These are phyloP conservation scores for Moesziomyces antarcticus DNA, from an alignment of 1,284 basidiomycete species.

Conservation along the genomic window DNA sequence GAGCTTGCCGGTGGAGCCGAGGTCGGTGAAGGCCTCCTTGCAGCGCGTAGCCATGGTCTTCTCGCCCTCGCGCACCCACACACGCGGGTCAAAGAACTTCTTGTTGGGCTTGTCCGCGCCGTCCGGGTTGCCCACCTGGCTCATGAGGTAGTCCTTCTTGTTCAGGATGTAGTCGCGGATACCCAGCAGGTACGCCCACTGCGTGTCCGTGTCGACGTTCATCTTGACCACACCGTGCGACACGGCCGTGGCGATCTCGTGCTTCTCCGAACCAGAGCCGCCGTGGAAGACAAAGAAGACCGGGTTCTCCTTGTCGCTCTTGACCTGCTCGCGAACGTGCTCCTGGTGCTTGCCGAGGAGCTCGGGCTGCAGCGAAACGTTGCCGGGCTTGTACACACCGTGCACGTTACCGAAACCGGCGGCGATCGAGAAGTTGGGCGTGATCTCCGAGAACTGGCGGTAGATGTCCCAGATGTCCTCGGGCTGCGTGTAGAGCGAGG, in stretches of 20 bases:
- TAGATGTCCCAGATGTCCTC: conserved; percentile 91
- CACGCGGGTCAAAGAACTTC: conserved; percentile 73
- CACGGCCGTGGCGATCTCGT: conserved; percentile 95
- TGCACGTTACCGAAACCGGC: conserved; percentile 98
- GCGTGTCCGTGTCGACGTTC: conserved; percentile 76
- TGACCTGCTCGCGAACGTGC: conserved; percentile 79
- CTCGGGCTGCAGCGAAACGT: conserved; percentile 88
- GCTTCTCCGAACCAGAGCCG: conserved; percentile 95
- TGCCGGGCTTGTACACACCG: conserved; percentile 69
- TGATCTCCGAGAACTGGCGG: conserved; percentile 82
- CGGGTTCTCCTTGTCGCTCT: conserved; percentile 72
- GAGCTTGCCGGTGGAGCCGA: conserved; percentile 72
- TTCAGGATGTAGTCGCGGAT: conserved; percentile 72
- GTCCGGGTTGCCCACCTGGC: conserved; percentile 68
- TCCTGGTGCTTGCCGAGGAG: conserved; percentile 92
- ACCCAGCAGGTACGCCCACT: conserved; percentile 90
- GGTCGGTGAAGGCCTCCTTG: conserved; percentile 89
- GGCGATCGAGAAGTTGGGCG: conserved; percentile 95
- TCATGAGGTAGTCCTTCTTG: conserved; percentile 67
- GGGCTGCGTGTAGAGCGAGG: conserved; percentile 94
- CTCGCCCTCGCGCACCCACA: conserved; percentile 98
- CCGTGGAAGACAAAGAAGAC: conserved; percentile 99
- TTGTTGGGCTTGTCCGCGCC: conserved; percentile 67
- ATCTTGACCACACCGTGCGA: conserved; percentile 76
- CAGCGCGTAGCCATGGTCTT: conserved; percentile 89